These are phyloP conservation scores for Berberis vulgaris DNA, from an alignment of 164 flowering plant genomes.

Conservation along the genomic window DNA sequence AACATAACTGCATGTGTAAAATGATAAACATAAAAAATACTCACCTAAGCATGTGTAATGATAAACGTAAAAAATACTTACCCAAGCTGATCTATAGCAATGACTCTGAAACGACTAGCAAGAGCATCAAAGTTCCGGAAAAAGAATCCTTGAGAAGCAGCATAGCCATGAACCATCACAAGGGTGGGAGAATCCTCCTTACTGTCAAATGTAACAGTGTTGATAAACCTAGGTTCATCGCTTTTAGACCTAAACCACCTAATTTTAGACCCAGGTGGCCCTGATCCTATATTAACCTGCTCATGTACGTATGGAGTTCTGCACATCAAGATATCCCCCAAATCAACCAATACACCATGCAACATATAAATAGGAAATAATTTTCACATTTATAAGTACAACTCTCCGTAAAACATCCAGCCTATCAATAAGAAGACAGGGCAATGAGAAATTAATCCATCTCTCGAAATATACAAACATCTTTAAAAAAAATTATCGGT, in stretches of 20 bases:
- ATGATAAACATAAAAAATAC: no score
- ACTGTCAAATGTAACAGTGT: conserved; percentile 78
- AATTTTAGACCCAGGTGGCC: conserved; percentile 78
- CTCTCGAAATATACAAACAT: no score
- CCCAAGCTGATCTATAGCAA: conserved; percentile 98
- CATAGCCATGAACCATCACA: conserved; percentile 98
- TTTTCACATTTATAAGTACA: no score
- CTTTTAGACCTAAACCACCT: conserved; percentile 27
- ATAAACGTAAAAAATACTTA: conserved; percentile 19
- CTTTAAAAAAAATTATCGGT: no score
- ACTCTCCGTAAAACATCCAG: no score
- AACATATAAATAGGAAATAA: neutral
- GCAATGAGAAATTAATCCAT: no score
- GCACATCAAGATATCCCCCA: conserved; percentile 14
- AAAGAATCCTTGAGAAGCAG: conserved; percentile 93
- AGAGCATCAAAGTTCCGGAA: conserved; percentile 89
- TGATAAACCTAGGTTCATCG: conserved; percentile 46
- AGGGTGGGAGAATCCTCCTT: conserved; percentile 73
- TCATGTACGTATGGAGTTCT: conserved; percentile 87
- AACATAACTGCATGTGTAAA: neutral
- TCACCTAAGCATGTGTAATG: neutral
- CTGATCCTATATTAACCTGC: conserved; percentile 76
- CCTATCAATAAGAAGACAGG: no score
- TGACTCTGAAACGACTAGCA: conserved; percentile 64
- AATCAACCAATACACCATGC: neutral